Evolutionary conservation across 371 early-diverging fungal genomes (phyloP).

Genomic region (Blyttiomyces sp.): DNA sequence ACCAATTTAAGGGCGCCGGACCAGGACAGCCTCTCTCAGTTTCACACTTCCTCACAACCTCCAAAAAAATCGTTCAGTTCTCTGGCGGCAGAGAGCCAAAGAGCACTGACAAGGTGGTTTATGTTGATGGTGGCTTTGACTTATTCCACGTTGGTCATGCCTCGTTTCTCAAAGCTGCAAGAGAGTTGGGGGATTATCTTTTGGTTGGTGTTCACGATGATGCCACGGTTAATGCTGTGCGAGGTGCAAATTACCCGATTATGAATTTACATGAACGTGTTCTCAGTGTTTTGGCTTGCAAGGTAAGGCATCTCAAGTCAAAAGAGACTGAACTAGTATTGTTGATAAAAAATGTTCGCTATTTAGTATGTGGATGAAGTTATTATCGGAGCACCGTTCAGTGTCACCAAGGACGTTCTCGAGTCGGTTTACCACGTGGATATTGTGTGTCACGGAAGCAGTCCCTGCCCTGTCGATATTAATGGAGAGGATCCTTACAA

Average conservation of each 20-base stretch:
- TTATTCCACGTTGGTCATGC: slow-evolving; percentile 96
- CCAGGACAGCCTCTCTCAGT: slow-evolving; percentile 47
- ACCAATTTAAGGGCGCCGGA: too few species aligned
- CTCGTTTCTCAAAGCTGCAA: slow-evolving; percentile 86
- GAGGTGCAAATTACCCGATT: slow-evolving; percentile 83
- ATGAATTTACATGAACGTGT: slow-evolving; percentile 94
- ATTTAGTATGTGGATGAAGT: slow-evolving; percentile 16
- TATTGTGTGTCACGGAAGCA: slow-evolving; percentile 73
- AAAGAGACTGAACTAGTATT: neutral
- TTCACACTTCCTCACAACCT: slow-evolving; percentile 85
- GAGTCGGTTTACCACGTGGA: slow-evolving; percentile 77
- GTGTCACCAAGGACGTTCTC: slow-evolving; percentile 73
- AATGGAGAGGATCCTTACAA: slow-evolving; percentile 82
- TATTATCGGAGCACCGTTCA: slow-evolving; percentile 14
- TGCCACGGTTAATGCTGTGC: slow-evolving; percentile 80
- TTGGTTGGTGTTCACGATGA: slow-evolving; percentile 94
- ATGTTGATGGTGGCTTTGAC: slow-evolving; percentile 96
- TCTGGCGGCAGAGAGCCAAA: slow-evolving; percentile 76
- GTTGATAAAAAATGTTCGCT: neutral
- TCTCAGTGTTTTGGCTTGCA: slow-evolving; percentile 82
- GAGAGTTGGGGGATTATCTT: slow-evolving; percentile 80
- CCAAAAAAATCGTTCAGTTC: slow-evolving; percentile 82
- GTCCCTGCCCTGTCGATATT: slow-evolving; percentile 53
- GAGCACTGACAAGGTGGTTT: slow-evolving; percentile 65
- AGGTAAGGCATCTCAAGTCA: slow-evolving; percentile 86